These are phyloP conservation scores for Volvariella surrecta DNA, from an alignment of 1,284 basidiomycete species.

Conservation along the genomic window DNA sequence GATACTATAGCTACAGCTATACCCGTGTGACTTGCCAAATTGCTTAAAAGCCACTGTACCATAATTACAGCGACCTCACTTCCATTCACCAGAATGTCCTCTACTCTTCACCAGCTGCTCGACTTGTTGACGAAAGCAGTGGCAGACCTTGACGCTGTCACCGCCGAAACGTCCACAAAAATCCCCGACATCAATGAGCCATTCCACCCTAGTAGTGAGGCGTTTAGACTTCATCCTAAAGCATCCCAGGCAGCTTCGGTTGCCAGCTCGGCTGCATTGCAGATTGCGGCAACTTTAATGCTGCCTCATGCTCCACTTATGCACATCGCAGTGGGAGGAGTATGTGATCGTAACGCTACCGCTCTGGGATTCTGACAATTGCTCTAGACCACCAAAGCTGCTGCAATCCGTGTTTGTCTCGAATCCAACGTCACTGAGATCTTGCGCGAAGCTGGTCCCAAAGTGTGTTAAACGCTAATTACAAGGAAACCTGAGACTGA, in stretches of 20 bases:
- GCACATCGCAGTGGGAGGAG: slow-evolving; percentile 4
- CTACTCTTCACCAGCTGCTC: slow-evolving; percentile 9
- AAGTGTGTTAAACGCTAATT: slow-evolving; percentile 16
- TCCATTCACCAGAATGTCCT: too few species aligned
- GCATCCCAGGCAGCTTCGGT: slow-evolving; percentile 5
- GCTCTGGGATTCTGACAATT: not conserved
- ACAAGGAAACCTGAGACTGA: too few species aligned
- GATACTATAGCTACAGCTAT: too few species aligned
- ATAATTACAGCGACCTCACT: too few species aligned
- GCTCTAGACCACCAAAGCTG: slow-evolving; percentile 13
- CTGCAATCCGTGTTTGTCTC: slow-evolving; percentile 19
- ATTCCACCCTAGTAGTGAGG: slow-evolving; percentile 8
- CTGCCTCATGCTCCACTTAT: slow-evolving; percentile 8
- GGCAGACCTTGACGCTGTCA: slow-evolving; percentile 1
- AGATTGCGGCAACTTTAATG: slow-evolving; percentile 7
- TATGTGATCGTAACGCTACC: not conserved
- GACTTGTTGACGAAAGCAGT: slow-evolving; percentile 11
- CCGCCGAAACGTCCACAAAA: slow-evolving; percentile 2
- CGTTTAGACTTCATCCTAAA: slow-evolving; percentile 6
- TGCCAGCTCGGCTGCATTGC: slow-evolving; percentile 7
- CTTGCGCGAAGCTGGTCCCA: slow-evolving; percentile 25
- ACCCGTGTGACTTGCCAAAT: too few species aligned
- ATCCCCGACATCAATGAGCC: slow-evolving; percentile 6
- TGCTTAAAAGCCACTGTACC: too few species aligned
- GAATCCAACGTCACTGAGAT: slow-evolving; percentile 28